Percentiles rank a stretch among this genome's conserved stretches.
Conservation (phyloP, 1,139 yeast species). For the Candida tropicalis region DNA sequence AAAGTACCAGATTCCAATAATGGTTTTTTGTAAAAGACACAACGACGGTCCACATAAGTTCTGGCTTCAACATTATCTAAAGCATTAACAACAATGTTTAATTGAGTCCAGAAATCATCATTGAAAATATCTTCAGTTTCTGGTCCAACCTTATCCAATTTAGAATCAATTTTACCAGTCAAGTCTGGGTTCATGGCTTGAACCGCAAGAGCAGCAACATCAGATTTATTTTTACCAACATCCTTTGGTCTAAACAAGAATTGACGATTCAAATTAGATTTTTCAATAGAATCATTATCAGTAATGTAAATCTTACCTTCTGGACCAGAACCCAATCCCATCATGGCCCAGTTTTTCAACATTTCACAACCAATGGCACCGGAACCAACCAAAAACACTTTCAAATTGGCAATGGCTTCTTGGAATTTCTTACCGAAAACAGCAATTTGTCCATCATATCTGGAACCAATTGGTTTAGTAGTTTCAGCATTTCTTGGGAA, state of each 20-base stretch:
- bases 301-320: constrained; percentile 83
- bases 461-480: constrained; percentile 72
- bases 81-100: constrained; percentile 94
- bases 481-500: constrained; percentile 69
- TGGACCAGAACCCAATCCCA: constrained; percentile 94
- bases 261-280: constrained; percentile 94
- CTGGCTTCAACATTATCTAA: constrained; percentile 97
- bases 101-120: constrained; percentile 80
- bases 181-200: constrained; percentile 83
- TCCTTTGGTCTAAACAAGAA: constrained; percentile 92
- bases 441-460: constrained; percentile 93
- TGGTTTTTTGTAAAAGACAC: constrained; percentile 90
- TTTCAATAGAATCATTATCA: constrained; percentile 94
- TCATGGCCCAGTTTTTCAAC: constrained; percentile 97
- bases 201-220: constrained; percentile 87
- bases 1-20: constrained; percentile 94
- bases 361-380: constrained; percentile 99
- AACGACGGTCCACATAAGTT: constrained; percentile 95
- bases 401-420: constrained; percentile 69
- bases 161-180: constrained; percentile 72
- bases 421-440: constrained; percentile 86
- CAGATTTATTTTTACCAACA: constrained; percentile 90
- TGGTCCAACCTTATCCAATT: constrained; percentile 85
- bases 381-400: constrained; percentile 90
- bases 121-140: constrained; percentile 89